Evolutionary conservation across 2,329 filamentous ascomycete genomes (phyloP), one percentile per base, ranked within the genome.

Genomic region (Phialophora tarda): DNA sequence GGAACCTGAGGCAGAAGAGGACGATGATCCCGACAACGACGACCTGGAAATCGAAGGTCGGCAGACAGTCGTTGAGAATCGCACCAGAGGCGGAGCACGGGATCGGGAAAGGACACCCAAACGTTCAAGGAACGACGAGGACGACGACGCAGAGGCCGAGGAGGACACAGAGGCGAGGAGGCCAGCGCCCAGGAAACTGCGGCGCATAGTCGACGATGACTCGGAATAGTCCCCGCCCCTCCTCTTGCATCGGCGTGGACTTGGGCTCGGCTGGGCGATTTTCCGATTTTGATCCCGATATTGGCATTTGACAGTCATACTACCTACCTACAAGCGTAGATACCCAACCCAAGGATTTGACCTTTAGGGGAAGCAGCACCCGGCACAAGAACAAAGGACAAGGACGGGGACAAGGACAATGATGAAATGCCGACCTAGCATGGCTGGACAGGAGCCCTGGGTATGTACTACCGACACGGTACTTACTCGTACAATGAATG

Each of bases 1-100:
- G 12, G 77, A 76, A 47, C 79, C 80, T 55, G 78, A 44, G 21
- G 38, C 64, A 34, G 75, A 77, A 24, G 72, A 78, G 8, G 78
- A 69, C 2, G 70, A 78, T 54, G 80, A 81, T 58, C 80, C 80
- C 2, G 79, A 81, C 30, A 76, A 79, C 65, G 81, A 83, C 70
- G 80, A 80, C 12, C 64, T 62, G 58, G 72, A 70, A 70, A 74
- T 68, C 73, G 72, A 75, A 71, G 73, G 71, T 63, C 68, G 72
- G 65, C 44, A 73, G 60, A 74, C 69, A 12, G 71, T 66, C 7
- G 58, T 66, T 21, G 62, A 71, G 57, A 66, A 51, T 55, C 71
- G 68, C 56, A 69, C 67, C 38, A 70, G 69, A 24, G 70, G 65
- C 14, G 63, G 68, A 26, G 55, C 48, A 17, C 51, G 61, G 28